Evolutionary conservation across 306 rosid genomes (phyloP).

Genomic region (Prunus davidiana): DNA sequence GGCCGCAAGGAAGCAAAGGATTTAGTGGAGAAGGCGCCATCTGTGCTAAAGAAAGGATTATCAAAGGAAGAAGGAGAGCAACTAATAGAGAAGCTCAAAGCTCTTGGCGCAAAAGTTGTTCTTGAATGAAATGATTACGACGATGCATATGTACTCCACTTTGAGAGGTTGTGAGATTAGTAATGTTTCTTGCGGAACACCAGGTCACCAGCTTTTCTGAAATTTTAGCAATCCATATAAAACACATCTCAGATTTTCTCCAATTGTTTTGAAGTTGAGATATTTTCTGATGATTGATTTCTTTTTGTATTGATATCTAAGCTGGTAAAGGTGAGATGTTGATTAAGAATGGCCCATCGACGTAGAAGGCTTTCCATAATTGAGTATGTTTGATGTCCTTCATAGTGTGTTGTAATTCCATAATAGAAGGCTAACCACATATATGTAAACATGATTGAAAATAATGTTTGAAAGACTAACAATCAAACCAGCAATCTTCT

Average conservation of each 20-base stretch:
- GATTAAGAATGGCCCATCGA: background rate
- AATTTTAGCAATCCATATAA: background rate
- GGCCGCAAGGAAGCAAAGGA: conserved; percentile 90
- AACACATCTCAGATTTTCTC: background rate
- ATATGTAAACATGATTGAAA: background rate
- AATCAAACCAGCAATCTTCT: background rate
- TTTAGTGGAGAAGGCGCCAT: conserved; percentile 75
- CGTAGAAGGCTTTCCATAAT: conserved; percentile 2
- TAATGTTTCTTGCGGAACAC: background rate
- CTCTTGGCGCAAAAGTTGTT: conserved; percentile 82
- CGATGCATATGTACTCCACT: background rate
- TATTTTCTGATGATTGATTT: background rate
- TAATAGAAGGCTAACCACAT: background rate
- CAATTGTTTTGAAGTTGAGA: conserved; percentile 7
- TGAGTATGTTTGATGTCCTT: background rate
- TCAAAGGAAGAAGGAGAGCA: conserved; percentile 91
- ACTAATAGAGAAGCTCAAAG: conserved; percentile 74
- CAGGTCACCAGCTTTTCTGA: conserved; percentile 1
- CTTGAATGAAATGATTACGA: conserved; percentile 46
- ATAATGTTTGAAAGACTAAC: no score
- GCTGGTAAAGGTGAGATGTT: conserved; percentile 6
- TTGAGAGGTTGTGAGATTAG: background rate
- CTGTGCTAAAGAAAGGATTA: conserved; percentile 69
- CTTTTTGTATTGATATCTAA: conserved; percentile 8
- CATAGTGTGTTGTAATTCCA: background rate